phyloP scores from a whole-genome alignment of 2,329 filamentous ascomycete genomes.

The Xylariaceae sp. region DNA sequence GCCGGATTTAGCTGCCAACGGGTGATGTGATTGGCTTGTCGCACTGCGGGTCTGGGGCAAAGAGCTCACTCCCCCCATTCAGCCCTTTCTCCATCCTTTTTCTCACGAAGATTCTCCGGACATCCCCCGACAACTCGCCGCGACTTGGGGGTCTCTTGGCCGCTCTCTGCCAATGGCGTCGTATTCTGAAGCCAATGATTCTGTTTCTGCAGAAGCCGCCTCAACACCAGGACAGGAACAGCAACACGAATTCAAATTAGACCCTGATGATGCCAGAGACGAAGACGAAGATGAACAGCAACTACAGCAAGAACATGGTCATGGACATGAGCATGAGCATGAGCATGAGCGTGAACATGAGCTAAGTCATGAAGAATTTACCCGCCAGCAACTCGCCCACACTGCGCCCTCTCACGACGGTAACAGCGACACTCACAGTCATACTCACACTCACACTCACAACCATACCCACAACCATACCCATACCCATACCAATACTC shows the following conservation, averaged over 20 bases:
- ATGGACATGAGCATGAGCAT: not conserved
- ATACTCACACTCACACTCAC: not conserved
- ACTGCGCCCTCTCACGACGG: not conserved
- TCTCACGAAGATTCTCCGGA: conserved; percentile 32
- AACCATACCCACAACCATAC: not conserved
- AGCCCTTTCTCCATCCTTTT: not conserved
- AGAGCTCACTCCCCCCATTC: not conserved
- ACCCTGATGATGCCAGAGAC: no score
- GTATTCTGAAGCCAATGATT: conserved; percentile 22
- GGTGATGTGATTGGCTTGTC: no score
- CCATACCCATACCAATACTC: no score
- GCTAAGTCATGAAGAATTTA: not conserved
- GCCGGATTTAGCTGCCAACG: no score
- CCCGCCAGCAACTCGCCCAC: not conserved
- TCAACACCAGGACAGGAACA: not conserved
- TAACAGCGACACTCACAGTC: not conserved
- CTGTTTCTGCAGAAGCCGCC: conserved; percentile 9
- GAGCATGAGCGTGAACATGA: not conserved
- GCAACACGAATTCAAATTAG: not conserved
- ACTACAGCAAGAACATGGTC: no score
- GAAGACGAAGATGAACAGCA: no score
- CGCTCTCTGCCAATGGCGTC: conserved; percentile 23
- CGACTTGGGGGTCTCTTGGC: not conserved
- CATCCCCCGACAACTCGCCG: conserved; percentile 31
- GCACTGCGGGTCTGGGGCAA: not conserved